These are phyloP conservation scores for Nicotiana tomentosiformis DNA, from an alignment of 257 asterid genomes.

Conservation along the genomic window DNA sequence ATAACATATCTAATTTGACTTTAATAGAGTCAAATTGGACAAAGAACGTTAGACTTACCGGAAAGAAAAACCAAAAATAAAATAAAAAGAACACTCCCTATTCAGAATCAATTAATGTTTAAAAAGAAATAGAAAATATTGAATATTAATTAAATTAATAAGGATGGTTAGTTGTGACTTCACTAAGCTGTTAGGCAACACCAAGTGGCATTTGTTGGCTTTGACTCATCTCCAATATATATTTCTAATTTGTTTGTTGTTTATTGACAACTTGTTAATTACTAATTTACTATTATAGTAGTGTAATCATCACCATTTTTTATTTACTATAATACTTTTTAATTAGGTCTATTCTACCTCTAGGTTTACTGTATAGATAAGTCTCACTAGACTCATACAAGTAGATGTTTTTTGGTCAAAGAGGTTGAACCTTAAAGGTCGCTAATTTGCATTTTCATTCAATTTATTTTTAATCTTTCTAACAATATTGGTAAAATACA, in stretches of 20 bases:
- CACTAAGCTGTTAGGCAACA: background rate
- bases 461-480: too few relatives aligned
- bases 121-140: background rate
- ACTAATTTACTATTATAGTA: background rate
- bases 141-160: background rate
- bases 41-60: background rate
- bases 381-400: background rate
- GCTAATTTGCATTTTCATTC: background rate
- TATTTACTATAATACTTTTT: background rate
- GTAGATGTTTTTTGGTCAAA: too few relatives aligned
- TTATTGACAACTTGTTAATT: background rate
- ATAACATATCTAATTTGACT: background rate
- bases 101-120: background rate
- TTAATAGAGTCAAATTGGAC: background rate
- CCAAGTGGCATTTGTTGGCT: slow-evolving; percentile 7
- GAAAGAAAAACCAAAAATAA: too few relatives aligned
- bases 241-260: background rate
- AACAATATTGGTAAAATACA: too few relatives aligned
- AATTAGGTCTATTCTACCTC: background rate
- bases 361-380: background rate
- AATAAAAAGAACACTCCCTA: background rate
- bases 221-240: background rate
- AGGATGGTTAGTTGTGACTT: background rate
- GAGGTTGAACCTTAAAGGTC: background rate
- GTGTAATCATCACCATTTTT: background rate